Evolutionary conservation across 495 filamentous ascomycete genomes (phyloP), one percentile per base, ranked within the genome.

Genomic region (Penicillium egyptiacum): DNA sequence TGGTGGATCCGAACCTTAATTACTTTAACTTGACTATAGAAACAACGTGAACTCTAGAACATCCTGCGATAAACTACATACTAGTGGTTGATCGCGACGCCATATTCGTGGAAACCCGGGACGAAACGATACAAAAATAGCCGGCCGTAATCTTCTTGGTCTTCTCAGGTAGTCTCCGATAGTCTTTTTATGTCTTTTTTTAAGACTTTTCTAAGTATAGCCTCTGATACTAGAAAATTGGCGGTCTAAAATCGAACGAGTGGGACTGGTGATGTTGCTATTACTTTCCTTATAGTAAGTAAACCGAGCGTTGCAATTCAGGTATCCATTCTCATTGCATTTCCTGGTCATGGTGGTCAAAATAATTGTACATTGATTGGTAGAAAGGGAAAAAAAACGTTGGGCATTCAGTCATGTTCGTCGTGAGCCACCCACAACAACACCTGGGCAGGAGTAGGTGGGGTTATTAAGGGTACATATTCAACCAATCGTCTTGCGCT

Each of bases 401-500:
- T 39, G 35, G 35, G 35, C 35, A 39, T 39, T 9, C 17, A 39
- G 35, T 39, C 35, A 39, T 39, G 35, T 39, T 39, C 35, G 16
- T 39, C 35, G 35, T 39, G 16, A 39, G 16, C 16, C 16, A 17
- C 33, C 14, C 33, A n/a, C 33, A 37, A 37, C 11, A 33, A 14
- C 30, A 33, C 10, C 30, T 14, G 30, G 30, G 30, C 30, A 33
- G 30, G 35, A 17, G n/a, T 39, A 17, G 35, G 16, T n/a, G 16
- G 35, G 16, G 35, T 8, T 17, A 39, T 17, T 39, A 17, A 17
- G 35, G 35, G 16, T 39, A 17, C 17, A 52, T 14, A 31, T 25
- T 64, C 55, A 71, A 3, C 58, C 61, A n/a, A 58, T 39, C 45
- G 68, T 69, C 64, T 76, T 79, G 49, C 75, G 67, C 64, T 75